These are phyloP conservation scores for Lichenothelia convexa DNA, from an alignment of 495 filamentous ascomycete species.

Conservation along the genomic window DNA sequence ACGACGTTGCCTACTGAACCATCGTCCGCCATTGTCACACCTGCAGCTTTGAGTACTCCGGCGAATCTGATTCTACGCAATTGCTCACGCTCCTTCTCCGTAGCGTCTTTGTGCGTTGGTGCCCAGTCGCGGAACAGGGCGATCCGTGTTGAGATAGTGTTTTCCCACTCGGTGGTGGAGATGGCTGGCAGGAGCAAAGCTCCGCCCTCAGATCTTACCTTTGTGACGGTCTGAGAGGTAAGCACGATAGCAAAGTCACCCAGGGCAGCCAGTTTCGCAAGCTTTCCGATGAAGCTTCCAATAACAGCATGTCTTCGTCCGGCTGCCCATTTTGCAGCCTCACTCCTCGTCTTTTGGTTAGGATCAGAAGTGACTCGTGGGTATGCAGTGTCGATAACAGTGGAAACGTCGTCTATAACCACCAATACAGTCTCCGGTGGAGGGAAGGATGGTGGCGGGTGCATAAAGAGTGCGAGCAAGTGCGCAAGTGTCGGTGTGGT, in stretches of 20 bases:
- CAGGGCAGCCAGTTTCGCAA: constrained; percentile 52
- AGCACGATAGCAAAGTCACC: constrained; percentile 48
- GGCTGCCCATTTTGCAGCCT: constrained; percentile 34
- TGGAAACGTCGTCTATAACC: constrained; percentile 62
- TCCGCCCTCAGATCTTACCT: constrained; percentile 34
- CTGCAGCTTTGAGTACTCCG: constrained; percentile 16
- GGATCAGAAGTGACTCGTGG: constrained; percentile 28
- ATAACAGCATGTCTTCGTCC: constrained; percentile 44
- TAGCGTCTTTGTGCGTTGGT: neutral
- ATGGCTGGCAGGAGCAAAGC: constrained; percentile 58
- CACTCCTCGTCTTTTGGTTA: constrained; percentile 22
- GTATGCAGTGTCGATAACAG: constrained; percentile 55
- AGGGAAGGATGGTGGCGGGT: constrained; percentile 40
- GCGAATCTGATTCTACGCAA: constrained; percentile 17
- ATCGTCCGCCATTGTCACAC: constrained; percentile 12
- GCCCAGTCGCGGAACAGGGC: constrained; percentile 52
- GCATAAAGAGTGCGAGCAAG: constrained; percentile 51
- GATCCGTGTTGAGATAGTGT: constrained; percentile 42
- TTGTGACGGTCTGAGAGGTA: constrained; percentile 54
- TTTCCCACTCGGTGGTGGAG: constrained; percentile 51
- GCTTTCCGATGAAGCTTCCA: constrained; percentile 32
- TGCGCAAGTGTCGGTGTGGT: constrained; percentile 45
- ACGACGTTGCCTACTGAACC: constrained; percentile 15
- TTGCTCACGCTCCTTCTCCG: constrained; percentile 9
- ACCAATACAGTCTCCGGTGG: constrained; percentile 41